Percentiles rank a stretch among this genome's conserved stretches.
Conservation (phyloP, 1,284 basidiomycete genomes). For the Cryptococcus sp. region DNA sequence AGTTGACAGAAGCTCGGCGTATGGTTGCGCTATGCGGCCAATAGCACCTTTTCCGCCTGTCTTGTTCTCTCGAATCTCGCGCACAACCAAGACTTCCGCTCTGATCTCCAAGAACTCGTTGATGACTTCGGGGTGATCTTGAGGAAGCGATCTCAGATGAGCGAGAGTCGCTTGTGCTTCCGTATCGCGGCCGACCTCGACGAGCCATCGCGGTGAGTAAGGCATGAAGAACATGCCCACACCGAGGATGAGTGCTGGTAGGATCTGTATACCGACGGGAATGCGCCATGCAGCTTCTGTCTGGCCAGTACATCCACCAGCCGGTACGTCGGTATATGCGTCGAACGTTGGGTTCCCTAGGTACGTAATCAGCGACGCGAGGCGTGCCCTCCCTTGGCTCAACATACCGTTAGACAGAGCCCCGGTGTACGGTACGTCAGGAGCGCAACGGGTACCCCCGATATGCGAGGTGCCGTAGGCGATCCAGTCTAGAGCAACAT, state of each 20-base stretch:
- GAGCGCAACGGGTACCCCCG: constrained; percentile 13
- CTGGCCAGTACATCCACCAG: constrained; percentile 32
- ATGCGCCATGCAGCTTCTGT: constrained; percentile 39
- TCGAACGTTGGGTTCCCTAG: constrained; percentile 9
- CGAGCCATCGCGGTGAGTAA: constrained; percentile 65
- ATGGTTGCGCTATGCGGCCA: too few species aligned
- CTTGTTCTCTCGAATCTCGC: too few species aligned
- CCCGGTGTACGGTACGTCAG: constrained; percentile 23
- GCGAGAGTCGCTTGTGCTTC: constrained; percentile 39
- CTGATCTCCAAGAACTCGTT: too few species aligned
- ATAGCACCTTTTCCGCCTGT: too few species aligned
- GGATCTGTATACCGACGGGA: constrained; percentile 37
- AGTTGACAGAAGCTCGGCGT: too few species aligned
- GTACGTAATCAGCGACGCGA: too few species aligned
- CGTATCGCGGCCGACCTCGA: constrained; percentile 53
- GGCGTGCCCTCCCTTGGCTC: too few species aligned
- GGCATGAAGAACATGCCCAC: constrained; percentile 55
- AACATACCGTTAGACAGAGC: constrained; percentile 7
- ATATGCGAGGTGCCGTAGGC: constrained; percentile 22
- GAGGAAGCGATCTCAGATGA: too few species aligned
- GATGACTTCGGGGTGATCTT: too few species aligned
- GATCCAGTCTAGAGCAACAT: constrained; percentile 14
- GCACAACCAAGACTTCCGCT: too few species aligned
- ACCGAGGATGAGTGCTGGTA: constrained; percentile 33
- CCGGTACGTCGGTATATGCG: constrained; percentile 22